Percentiles rank a stretch among this genome's conserved stretches.
These are phyloP conservation scores for Acanthamoeba culbertsoni DNA, from an alignment of 208 protist species.

Conservation along the genomic window DNA sequence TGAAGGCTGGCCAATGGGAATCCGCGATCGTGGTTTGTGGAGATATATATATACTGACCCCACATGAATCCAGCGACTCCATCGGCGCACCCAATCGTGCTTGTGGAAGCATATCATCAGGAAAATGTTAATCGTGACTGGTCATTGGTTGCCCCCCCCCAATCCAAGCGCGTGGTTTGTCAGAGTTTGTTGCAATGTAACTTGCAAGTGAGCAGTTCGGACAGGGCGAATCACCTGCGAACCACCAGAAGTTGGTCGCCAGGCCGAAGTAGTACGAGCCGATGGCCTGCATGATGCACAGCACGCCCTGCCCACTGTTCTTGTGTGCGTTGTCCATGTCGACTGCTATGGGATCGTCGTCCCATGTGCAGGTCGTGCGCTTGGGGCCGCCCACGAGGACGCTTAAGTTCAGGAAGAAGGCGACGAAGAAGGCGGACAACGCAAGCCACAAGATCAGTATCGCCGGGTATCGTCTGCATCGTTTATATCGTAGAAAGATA, in stretches of 20 bases:
- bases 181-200: not conserved
- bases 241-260: conserved; percentile 2
- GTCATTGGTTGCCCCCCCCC: not conserved
- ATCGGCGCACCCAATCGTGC: not conserved
- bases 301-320: not conserved
- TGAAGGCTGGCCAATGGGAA: too few species aligned
- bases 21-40: too few species aligned
- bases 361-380: not conserved
- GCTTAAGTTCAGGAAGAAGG: not conserved
- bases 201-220: not conserved
- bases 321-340: not conserved
- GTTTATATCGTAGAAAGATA: not conserved
- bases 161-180: not conserved
- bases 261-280: conserved; percentile 15
- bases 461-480: not conserved
- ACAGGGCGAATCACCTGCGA: not conserved
- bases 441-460: not conserved
- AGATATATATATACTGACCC: too few species aligned
- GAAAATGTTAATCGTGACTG: conserved; percentile 16
- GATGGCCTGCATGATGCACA: conserved; percentile 40
- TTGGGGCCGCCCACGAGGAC: not conserved
- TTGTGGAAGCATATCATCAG: conserved; percentile 33
- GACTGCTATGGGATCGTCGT: not conserved
- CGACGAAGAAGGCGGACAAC: not conserved
- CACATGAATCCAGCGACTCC: not conserved